Evolutionary conservation across 2,329 filamentous ascomycete species (phyloP), one percentile per base, ranked within the genome.

Genomic region (Leptodontidium sp.): DNA sequence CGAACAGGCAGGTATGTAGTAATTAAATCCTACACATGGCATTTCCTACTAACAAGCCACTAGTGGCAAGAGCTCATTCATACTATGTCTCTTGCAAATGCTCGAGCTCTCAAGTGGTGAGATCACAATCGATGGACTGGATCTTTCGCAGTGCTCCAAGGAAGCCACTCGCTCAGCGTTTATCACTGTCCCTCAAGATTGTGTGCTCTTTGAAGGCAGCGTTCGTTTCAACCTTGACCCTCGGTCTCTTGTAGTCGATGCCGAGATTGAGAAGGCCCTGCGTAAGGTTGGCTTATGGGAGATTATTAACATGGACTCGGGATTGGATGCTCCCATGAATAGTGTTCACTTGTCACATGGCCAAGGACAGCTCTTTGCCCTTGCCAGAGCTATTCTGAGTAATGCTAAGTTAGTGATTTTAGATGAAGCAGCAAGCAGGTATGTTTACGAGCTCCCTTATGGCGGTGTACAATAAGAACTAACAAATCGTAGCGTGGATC

Each of bases 231-330:
- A 75, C 50, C 52, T 71, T 4, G 85, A 87, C 69, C 84, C 85
- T 2, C 53, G 32, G 12, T 53, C 29, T 2, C 32, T 26, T 35
- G 32, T 52, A 15, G 35, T 53, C 24, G 72, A 71, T 50, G 92
- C 94, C 68, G 87, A 97, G 72, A 91, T 98, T 57, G 97, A 96
- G 78, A 88, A 87, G 2, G 92, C 92, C 0, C 87, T 98, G 1
- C 89, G 91, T 68, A 89, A 93, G 24, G 95, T 98, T 15, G 94
- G 61, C n/a, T 66, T 74, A 35, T 73, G 72, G 70, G n/a, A 81
- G 86, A 52, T 61, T 14, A 35, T 73, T n/a, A 59, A 47, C 2
- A 11, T 21, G 43, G 58, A 63, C 21, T 47, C 49, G 12, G 57
- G 57, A 15, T 47, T 62, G 43, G 43, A 62, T 58, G 29, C 58